A percentile compares a stretch with the other conserved stretches of the same genome.
Conservation (phyloP, 495 filamentous ascomycete species). For the Friedmanniomyces simplex region DNA sequence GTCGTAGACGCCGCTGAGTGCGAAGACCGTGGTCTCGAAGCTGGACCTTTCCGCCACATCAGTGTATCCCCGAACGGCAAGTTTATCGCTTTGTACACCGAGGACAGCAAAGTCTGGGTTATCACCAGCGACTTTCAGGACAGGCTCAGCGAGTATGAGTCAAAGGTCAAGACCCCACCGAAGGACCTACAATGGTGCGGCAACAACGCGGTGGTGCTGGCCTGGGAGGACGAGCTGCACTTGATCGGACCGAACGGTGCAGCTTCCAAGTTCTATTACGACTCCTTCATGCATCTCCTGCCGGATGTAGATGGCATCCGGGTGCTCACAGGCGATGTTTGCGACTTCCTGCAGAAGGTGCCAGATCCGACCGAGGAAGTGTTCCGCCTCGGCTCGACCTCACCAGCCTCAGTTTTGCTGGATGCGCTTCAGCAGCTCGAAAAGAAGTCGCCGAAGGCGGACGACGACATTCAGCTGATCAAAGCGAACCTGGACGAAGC, state of each 20-base stretch:
- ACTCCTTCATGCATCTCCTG: constrained; percentile 79
- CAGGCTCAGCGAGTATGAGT: constrained; percentile 84
- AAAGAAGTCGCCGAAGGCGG: constrained; percentile 88
- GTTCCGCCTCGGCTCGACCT: constrained; percentile 76
- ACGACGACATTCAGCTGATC: constrained; percentile 94
- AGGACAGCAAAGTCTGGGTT: constrained; percentile 79
- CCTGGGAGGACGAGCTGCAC: constrained; percentile 98
- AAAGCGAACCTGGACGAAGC: constrained; percentile 76
- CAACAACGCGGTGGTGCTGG: constrained; percentile 84
- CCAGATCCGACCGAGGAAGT: constrained; percentile 80
- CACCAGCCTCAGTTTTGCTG: constrained; percentile 77
- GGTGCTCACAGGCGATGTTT: constrained; percentile 79
- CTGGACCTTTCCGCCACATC: constrained; percentile 85
- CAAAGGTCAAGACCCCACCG: constrained; percentile 70
- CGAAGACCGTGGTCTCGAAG: constrained; percentile 79
- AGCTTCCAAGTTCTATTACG: constrained; percentile 70
- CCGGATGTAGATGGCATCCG: constrained; percentile 83
- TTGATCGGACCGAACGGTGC: constrained; percentile 77
- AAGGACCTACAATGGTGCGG: constrained; percentile 93
- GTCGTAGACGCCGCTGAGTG: constrained; percentile 79
- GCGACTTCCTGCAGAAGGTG: constrained; percentile 91
- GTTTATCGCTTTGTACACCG: constrained; percentile 76
- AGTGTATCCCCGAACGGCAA: constrained; percentile 82
- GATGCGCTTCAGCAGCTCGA: constrained; percentile 89
- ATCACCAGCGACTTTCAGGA: constrained; percentile 90